Base-by-base conservation (phyloP, 306 rosid species). In the Urtica urens region DNA sequence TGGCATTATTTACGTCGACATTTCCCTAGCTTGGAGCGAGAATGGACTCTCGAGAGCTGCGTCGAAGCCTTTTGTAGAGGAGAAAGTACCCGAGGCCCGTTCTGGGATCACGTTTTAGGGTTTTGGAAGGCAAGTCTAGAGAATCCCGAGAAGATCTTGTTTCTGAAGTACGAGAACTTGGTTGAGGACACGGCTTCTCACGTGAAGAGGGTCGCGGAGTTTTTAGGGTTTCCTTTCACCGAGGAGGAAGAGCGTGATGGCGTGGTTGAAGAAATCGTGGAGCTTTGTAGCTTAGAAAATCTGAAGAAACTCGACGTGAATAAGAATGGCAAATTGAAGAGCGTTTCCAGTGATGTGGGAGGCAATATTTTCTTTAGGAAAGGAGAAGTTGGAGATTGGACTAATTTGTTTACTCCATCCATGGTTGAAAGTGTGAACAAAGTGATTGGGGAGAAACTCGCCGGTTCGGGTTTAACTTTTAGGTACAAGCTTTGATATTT, bases 121-220 rank as follows among this genome's bases (percentile, higher is more conserved):
- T 60, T 39, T 14, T 22, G 33, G 21, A 18, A 17, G 34, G 53
- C 38, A 28, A 34, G 53, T 3, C 11, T 33, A 23, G 29, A 46
- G 27, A 43, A 7, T 3, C 49, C 38, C 1, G 14, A 38, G 23
- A 62, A 53, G 47, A 8, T 53, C 1, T 10, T 35, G 53, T 19
- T 53, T 18, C 21, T 63, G 25, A 63, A 9, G 38, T 63, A 12
- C 2, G 68, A 63, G 37, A 61, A 54, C 19, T 1, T 63, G 23
- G 10, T 35, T 12, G 39, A 35, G 39, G 39, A 35, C 39, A 35
- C 39, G 2, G 7, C 14, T 35, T 35, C 10, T 2, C 3, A 24
- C n/a, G 24, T 62, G 16, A 12, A 35, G 39, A 35, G n/a, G n/a
- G 14, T 35, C 39, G 39, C 39, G n/a, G n/a, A 35, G 39, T 35